Percentiles rank a stretch among this genome's conserved stretches.
phyloP scores from a whole-genome alignment of 2,329 filamentous ascomycete genomes.

The Aspergillus quadricinctus region DNA sequence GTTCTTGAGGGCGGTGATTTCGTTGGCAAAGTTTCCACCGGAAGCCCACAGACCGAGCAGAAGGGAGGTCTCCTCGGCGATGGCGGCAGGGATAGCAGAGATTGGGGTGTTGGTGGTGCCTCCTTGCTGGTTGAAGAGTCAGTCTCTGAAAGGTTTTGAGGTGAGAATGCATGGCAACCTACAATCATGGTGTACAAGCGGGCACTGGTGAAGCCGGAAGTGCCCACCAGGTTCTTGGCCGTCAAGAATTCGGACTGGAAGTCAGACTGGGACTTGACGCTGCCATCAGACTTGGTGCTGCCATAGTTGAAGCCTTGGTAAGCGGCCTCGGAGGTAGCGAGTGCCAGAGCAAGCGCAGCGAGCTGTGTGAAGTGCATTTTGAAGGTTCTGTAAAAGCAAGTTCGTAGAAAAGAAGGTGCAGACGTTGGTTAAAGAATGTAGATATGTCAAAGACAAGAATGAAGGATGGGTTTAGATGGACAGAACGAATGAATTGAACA shows the following conservation, averaged over 20 bases:
- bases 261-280: constrained; percentile 39
- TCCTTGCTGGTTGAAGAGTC: constrained; percentile 21
- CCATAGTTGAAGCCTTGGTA: constrained; percentile 49
- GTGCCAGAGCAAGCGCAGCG: constrained; percentile 31
- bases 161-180: background rate
- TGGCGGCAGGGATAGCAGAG: constrained; percentile 74
- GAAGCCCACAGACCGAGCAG: constrained; percentile 84
- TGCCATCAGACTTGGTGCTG: constrained; percentile 36
- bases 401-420: background rate
- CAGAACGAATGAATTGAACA: background rate
- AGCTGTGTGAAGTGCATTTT: constrained; percentile 31
- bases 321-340: constrained; percentile 33
- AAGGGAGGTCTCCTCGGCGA: constrained; percentile 71
- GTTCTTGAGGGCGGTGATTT: constrained; percentile 65
- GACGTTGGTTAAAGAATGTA: background rate
- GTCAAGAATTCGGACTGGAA: constrained; percentile 41
- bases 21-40: constrained; percentile 65
- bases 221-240: constrained; percentile 34
- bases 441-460: background rate
- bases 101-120: constrained; percentile 63
- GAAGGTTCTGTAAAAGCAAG: constrained; percentile 4
- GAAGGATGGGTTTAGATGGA: background rate
- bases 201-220: constrained; percentile 43
- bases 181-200: constrained; percentile 61
- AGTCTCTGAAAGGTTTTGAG: background rate